These are phyloP conservation scores for Cryptosporidium sp. DNA, from an alignment of 169 alveolate genomes.

Conservation along the genomic window DNA sequence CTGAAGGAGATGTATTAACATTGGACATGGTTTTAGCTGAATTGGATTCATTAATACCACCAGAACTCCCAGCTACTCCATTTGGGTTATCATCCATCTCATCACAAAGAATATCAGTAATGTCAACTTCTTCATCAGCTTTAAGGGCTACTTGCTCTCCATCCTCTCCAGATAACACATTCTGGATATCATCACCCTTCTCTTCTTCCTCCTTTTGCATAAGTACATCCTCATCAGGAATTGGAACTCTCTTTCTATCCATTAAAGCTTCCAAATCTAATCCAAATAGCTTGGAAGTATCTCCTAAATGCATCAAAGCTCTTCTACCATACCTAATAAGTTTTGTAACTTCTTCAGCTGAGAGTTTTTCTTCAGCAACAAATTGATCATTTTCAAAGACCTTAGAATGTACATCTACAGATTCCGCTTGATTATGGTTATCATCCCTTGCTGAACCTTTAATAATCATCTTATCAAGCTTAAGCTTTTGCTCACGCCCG, in stretches of 20 bases:
- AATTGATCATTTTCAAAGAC: constrained; percentile 66
- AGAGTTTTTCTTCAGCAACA: constrained; percentile 68
- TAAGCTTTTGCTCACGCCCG: constrained; percentile 93
- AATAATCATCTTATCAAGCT: constrained; percentile 88
- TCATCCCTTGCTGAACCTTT: constrained; percentile 78
- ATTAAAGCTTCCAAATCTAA: constrained; percentile 42
- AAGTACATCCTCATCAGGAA: constrained; percentile 70
- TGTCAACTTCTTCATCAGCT: constrained; percentile 70
- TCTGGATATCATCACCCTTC: constrained; percentile 21
- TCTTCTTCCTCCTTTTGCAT: constrained; percentile 73
- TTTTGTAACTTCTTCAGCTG: constrained; percentile 73
- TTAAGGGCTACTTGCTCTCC: neutral
- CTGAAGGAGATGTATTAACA: constrained; percentile 47
- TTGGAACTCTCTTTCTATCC: constrained; percentile 75
- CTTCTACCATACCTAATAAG: constrained; percentile 67
- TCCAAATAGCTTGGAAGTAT: constrained; percentile 45
- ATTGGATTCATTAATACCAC: neutral
- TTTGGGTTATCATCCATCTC: constrained; percentile 33
- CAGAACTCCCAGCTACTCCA: neutral
- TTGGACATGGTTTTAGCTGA: neutral
- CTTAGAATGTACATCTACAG: constrained; percentile 77
- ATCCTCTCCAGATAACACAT: neutral
- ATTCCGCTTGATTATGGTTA: constrained; percentile 70
- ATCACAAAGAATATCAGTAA: constrained; percentile 67
- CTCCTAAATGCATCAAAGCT: constrained; percentile 61